Evolutionary conservation across 2,329 filamentous ascomycete genomes (phyloP).

Genomic region (Penicillium sp.): DNA sequence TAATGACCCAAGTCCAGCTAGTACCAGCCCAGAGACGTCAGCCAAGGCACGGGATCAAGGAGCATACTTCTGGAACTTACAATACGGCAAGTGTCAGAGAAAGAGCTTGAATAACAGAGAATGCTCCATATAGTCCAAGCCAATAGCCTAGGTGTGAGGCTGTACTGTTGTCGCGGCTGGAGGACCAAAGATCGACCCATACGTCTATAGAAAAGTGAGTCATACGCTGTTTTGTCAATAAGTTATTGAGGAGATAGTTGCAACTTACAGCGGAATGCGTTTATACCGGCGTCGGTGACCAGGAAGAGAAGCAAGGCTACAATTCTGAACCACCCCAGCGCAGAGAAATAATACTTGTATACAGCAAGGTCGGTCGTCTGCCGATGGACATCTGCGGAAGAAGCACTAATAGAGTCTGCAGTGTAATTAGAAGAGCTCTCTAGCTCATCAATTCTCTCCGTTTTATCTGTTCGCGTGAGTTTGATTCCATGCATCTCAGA

Average conservation of each 20-base stretch:
- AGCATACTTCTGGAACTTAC: neutral
- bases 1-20: slow-evolving; percentile 18
- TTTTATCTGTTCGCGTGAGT: neutral
- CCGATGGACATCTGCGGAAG: neutral
- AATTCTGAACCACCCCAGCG: slow-evolving; percentile 19
- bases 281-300: slow-evolving; percentile 4
- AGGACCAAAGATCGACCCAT: slow-evolving; percentile 21
- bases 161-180: slow-evolving; percentile 10
- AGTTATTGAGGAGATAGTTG: neutral
- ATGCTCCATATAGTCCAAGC: slow-evolving; percentile 19
- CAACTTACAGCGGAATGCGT: slow-evolving; percentile 8
- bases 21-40: neutral
- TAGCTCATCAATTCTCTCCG: neutral
- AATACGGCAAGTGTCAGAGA: neutral
- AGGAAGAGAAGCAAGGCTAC: slow-evolving; percentile 17
- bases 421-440: neutral
- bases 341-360: slow-evolving; percentile 23
- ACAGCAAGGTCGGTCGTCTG: slow-evolving; percentile 16
- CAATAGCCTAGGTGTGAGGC: slow-evolving; percentile 14
- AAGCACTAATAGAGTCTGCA: neutral
- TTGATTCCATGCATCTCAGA: neutral
- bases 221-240: neutral
- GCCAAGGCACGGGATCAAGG: neutral
- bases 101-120: slow-evolving; percentile 11
- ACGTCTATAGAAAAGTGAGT: slow-evolving; percentile 8